A percentile compares a stretch with the other conserved stretches of the same genome.
phyloP scores from a whole-genome alignment of 106 monocot species.

The Dactylorhiza incarnata region DNA sequence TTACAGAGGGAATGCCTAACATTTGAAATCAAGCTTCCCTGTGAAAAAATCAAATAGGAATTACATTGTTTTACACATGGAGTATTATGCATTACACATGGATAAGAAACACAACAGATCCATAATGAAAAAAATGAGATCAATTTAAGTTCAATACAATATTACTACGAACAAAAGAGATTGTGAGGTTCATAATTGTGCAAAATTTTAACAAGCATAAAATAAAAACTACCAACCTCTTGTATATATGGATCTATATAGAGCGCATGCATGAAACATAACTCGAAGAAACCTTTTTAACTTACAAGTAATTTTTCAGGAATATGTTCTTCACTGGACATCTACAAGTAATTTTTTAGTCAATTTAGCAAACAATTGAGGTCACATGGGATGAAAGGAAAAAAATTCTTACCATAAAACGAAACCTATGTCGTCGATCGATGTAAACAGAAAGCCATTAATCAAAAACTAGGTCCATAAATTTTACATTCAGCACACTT shows the following conservation, averaged over 20 bases:
- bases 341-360: no score
- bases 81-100: no score
- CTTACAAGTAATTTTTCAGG: no score
- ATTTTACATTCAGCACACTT: neutral
- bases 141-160: neutral
- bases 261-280: neutral
- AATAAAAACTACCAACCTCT: neutral
- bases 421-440: no score
- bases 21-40: no score
- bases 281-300: neutral
- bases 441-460: neutral
- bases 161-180: neutral
- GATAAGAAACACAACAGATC: neutral
- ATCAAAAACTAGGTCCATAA: neutral
- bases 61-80: no score
- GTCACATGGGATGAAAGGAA: no score
- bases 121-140: neutral
- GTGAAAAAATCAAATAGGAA: no score
- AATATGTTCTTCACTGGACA: no score
- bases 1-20: no score
- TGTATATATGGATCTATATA: neutral
- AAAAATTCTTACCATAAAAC: no score
- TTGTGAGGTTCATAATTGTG: neutral
- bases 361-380: no score
- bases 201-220: neutral